Percentiles rank a stretch among this genome's conserved stretches.
Conservation (phyloP, 306 rosid genomes). For the Alnus rubra region DNA sequence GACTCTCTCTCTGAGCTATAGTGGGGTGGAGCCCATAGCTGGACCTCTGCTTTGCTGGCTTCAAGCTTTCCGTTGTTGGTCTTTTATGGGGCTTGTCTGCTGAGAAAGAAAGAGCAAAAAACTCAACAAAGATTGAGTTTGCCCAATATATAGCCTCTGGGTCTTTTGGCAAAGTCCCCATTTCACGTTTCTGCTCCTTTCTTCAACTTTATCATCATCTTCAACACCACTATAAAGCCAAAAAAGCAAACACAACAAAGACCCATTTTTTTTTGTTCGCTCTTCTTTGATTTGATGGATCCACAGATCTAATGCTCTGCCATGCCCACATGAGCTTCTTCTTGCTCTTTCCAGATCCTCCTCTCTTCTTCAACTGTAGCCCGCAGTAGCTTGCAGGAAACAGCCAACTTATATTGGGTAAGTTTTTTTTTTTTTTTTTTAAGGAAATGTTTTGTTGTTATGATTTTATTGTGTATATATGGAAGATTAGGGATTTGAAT, state of each 20-base stretch:
- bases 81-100: conserved; percentile 74
- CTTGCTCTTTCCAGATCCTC: conserved; percentile 43
- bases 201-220: conserved; percentile 36
- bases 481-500: conserved; percentile 20
- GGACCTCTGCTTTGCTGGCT: conserved; percentile 93
- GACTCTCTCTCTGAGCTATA: conserved; percentile 32
- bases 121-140: conserved; percentile 26
- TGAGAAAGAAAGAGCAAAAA: neutral
- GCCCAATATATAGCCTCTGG: conserved; percentile 31
- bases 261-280: conserved; percentile 24
- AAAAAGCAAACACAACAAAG: neutral
- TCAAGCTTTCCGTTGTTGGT: conserved; percentile 66
- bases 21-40: conserved; percentile 75
- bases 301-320: conserved; percentile 63
- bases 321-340: conserved; percentile 24
- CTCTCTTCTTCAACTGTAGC: conserved; percentile 33
- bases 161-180: conserved; percentile 25
- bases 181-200: conserved; percentile 21
- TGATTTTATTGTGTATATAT: conserved; percentile 5
- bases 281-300: conserved; percentile 45
- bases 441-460: neutral
- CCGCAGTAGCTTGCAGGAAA: conserved; percentile 27
- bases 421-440: conserved; percentile 36
- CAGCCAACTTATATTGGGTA: conserved; percentile 42
- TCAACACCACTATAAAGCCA: conserved; percentile 15